Conservation (phyloP, 306 rosid species). For the Prunus mira region DNA sequence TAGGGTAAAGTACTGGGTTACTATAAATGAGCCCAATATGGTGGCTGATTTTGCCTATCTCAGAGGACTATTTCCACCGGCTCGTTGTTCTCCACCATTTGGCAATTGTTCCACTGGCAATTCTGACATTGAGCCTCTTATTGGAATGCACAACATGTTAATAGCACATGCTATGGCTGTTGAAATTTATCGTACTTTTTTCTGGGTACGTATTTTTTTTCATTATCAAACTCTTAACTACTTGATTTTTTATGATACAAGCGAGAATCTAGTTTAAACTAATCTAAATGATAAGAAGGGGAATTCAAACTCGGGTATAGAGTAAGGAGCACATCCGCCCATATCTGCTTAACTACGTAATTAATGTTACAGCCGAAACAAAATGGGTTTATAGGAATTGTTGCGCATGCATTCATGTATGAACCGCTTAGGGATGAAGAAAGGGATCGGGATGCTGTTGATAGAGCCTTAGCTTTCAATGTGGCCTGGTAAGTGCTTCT, state of each 20-base stretch:
- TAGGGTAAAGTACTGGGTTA: conserved; percentile 56
- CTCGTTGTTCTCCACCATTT: conserved; percentile 54
- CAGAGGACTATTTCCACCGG: conserved; percentile 24
- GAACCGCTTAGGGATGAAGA: conserved; percentile 58
- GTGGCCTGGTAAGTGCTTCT: conserved; percentile 44
- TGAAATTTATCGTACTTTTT: conserved; percentile 27
- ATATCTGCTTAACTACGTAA: too few relatives aligned
- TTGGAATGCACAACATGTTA: conserved; percentile 23
- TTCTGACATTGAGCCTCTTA: conserved; percentile 26
- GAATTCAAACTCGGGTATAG: too few relatives aligned
- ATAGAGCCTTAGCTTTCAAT: conserved; percentile 53
- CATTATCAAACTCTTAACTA: neutral
- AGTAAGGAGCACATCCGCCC: too few relatives aligned
- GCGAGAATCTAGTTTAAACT: too few relatives aligned
- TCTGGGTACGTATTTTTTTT: conserved; percentile 37
- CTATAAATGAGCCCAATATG: conserved; percentile 53
- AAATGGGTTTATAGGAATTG: conserved; percentile 49
- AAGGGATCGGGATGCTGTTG: conserved; percentile 40
- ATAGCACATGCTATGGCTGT: conserved; percentile 24
- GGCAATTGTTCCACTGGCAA: conserved; percentile 35
- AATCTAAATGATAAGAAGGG: too few relatives aligned
- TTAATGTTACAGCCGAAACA: conserved; percentile 35
- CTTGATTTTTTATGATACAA: neutral
- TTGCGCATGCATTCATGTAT: conserved; percentile 32
- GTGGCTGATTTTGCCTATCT: conserved; percentile 22